phyloP scores from a whole-genome alignment of 164 flowering plant genomes.

The Sedum album region DNA sequence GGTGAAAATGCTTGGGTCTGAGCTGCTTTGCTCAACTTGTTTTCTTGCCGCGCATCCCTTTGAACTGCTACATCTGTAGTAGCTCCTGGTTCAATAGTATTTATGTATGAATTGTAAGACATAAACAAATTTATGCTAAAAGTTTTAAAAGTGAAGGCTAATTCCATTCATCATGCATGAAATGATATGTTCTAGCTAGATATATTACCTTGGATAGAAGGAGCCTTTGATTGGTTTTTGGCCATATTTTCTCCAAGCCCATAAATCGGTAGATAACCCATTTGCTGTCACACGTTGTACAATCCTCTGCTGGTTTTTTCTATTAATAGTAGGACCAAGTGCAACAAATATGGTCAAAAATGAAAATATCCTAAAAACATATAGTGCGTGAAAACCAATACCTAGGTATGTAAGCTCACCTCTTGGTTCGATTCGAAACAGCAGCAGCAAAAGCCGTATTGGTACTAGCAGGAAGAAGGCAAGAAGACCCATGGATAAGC shows the following conservation, averaged over 20 bases:
- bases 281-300: slow-evolving; percentile 22
- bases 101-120: no score
- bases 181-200: neutral
- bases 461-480: neutral
- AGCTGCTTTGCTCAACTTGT: slow-evolving; percentile 12
- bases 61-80: slow-evolving; percentile 14
- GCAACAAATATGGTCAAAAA: neutral
- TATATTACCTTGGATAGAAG: slow-evolving; percentile 27
- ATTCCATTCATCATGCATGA: no score
- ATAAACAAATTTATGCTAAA: no score
- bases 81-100: slow-evolving; percentile 6
- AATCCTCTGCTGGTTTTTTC: slow-evolving; percentile 21
- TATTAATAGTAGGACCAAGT: slow-evolving; percentile 3
- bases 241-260: slow-evolving; percentile 47
- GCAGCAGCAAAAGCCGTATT: neutral
- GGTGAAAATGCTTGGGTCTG: slow-evolving; percentile 20
- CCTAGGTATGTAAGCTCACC: no score
- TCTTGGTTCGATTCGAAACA: slow-evolving; percentile 2
- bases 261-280: slow-evolving; percentile 22
- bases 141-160: no score
- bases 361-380: neutral
- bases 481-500: neutral
- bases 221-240: slow-evolving; percentile 46
- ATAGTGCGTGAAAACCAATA: no score
- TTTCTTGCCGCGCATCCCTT: slow-evolving; percentile 14